A percentile compares a stretch with the other conserved stretches of the same genome.
Conservation (phyloP, 306 rosid species). For the Lotus japonicus region DNA sequence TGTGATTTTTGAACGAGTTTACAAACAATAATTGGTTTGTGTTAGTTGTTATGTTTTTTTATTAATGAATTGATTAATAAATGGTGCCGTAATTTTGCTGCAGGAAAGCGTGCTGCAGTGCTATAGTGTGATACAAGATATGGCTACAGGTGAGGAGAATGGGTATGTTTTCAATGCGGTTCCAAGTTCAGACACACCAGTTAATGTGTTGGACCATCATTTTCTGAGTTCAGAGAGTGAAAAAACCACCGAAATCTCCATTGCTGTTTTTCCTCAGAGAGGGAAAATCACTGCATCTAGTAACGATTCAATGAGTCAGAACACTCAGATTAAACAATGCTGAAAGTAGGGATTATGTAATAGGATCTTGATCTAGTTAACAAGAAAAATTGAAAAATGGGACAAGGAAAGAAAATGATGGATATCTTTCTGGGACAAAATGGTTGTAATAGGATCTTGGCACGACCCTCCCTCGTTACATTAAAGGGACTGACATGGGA, state of each 20-base stretch:
- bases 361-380: too few relatives aligned
- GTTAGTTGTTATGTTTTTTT: too few relatives aligned
- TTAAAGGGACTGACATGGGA: slow-evolving; percentile 1
- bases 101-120: slow-evolving; percentile 53
- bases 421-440: slow-evolving; percentile 21
- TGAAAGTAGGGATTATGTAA: too few relatives aligned
- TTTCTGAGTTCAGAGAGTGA: slow-evolving; percentile 67
- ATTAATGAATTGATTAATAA: background rate
- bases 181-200: slow-evolving; percentile 53
- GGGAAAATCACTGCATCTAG: slow-evolving; percentile 35
- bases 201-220: slow-evolving; percentile 60
- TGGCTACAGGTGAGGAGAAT: slow-evolving; percentile 39
- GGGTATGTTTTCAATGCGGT: slow-evolving; percentile 32
- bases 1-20: too few relatives aligned
- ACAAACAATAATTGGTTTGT: too few relatives aligned
- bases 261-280: slow-evolving; percentile 26
- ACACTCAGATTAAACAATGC: slow-evolving; percentile 31
- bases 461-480: slow-evolving; percentile 3
- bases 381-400: background rate
- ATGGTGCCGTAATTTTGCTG: background rate
- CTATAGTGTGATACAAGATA: slow-evolving; percentile 44
- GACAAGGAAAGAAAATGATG: background rate
- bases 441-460: slow-evolving; percentile 18
- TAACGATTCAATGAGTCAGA: slow-evolving; percentile 38
- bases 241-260: slow-evolving; percentile 21